Evolutionary conservation across 257 asterid genomes (phyloP).

Genomic region (Haberlea rhodopensis): DNA sequence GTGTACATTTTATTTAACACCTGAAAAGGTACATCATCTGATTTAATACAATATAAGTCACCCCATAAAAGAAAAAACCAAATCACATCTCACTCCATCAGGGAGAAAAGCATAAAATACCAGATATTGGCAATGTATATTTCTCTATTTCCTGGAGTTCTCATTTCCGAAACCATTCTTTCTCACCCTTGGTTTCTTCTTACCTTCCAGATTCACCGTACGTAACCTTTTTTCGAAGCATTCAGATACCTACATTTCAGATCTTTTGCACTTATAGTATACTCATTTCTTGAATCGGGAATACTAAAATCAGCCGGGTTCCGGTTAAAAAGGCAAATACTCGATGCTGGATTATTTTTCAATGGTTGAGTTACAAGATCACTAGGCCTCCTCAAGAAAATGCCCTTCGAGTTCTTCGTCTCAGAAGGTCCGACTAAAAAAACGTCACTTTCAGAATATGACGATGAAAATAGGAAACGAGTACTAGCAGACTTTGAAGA

Average conservation of each 20-base stretch:
- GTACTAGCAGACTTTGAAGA: constrained; percentile 3
- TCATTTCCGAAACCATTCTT: constrained; percentile 30
- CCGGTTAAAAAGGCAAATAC: constrained; percentile 44
- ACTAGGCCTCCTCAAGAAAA: constrained; percentile 21
- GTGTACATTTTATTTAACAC: background rate
- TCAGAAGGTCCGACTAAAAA: constrained; percentile 28
- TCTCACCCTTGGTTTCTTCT: constrained; percentile 33
- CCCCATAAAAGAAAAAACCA: background rate
- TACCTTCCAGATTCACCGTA: constrained; percentile 26
- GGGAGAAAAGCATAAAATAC: background rate
- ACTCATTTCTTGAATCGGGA: constrained; percentile 49
- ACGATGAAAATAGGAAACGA: background rate
- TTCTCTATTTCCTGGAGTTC: constrained; percentile 23
- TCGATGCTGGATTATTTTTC: constrained; percentile 16
- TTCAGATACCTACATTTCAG: constrained; percentile 31
- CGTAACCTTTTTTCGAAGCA: constrained; percentile 6
- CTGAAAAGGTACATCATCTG: background rate
- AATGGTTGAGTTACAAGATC: constrained; percentile 12
- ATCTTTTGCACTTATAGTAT: constrained; percentile 43
- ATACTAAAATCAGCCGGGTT: constrained; percentile 74
- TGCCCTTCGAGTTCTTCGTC: constrained; percentile 23
- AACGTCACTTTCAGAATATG: constrained; percentile 18
- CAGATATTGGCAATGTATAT: background rate
- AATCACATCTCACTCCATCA: background rate
- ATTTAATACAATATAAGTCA: background rate